These are phyloP conservation scores for Arthrinium phaeospermum DNA, from an alignment of 2,329 filamentous ascomycete genomes.

Conservation along the genomic window DNA sequence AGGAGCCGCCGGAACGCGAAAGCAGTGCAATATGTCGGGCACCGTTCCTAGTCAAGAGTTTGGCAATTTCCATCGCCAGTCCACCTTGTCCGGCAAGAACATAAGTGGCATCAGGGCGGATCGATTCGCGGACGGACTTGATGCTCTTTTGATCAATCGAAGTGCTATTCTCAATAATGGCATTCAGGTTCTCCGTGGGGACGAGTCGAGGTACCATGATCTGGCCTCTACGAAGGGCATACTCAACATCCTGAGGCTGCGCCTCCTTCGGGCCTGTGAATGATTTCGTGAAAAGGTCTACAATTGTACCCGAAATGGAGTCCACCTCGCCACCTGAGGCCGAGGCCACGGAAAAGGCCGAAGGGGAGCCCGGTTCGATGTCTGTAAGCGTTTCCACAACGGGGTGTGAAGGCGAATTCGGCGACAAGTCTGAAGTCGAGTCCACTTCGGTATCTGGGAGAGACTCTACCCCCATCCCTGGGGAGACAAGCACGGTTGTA, in stretches of 20 bases:
- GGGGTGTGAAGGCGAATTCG: neutral
- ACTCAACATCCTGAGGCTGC: constrained; percentile 47
- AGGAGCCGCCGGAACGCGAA: constrained; percentile 51
- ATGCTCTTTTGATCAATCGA: constrained; percentile 5
- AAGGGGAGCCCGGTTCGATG: neutral
- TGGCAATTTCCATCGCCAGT: constrained; percentile 58
- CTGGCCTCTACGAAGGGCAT: constrained; percentile 43
- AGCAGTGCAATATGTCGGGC: constrained; percentile 58
- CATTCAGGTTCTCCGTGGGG: constrained; percentile 48
- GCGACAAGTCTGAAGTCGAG: neutral
- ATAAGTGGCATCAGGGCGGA: constrained; percentile 50
- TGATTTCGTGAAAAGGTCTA: constrained; percentile 32
- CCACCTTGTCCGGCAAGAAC: constrained; percentile 63
- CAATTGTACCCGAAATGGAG: constrained; percentile 30
- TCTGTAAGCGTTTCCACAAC: neutral
- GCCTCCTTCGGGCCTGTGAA: constrained; percentile 23
- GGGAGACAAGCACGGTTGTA: constrained; percentile 28
- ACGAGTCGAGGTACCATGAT: constrained; percentile 53
- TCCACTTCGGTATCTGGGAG: neutral
- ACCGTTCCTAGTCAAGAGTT: constrained; percentile 55
- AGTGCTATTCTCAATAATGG: constrained; percentile 46
- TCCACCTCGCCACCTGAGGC: constrained; percentile 30
- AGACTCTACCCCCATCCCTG: neutral
- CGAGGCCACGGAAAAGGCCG: constrained; percentile 31
- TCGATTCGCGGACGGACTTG: constrained; percentile 10